A percentile compares a stretch with the other conserved stretches of the same genome.
These are phyloP conservation scores for Arthrobotrys iridis DNA, from an alignment of 2,329 filamentous ascomycete genomes.

Conservation along the genomic window DNA sequence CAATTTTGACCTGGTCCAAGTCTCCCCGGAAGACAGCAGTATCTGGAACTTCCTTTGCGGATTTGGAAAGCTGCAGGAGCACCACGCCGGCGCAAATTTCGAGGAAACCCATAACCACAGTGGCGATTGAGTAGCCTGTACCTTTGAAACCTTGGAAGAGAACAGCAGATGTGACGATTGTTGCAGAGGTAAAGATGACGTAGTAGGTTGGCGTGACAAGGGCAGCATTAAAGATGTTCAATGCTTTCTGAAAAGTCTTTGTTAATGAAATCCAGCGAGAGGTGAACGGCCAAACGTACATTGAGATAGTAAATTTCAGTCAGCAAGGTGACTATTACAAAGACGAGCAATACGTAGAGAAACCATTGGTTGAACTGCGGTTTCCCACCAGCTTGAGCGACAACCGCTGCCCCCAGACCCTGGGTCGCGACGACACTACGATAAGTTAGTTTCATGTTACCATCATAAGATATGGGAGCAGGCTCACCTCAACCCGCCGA, in stretches of 20 bases:
- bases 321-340: conserved; percentile 86
- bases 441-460: not conserved
- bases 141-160: conserved; percentile 95
- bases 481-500: conserved; percentile 77
- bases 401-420: conserved; percentile 87
- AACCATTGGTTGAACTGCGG: conserved; percentile 98
- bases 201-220: conserved; percentile 98
- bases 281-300: conserved; percentile 68
- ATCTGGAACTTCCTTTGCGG: conserved; percentile 95
- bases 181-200: conserved; percentile 95
- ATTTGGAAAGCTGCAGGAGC: conserved; percentile 94
- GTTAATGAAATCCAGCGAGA: not conserved
- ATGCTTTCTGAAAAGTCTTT: conserved; percentile 82
- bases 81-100: conserved; percentile 94
- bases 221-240: conserved; percentile 96
- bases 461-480: not conserved
- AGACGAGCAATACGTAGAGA: conserved; percentile 87
- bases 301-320: conserved; percentile 97
- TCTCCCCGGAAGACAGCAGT: conserved; percentile 90
- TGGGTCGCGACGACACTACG: conserved; percentile 86
- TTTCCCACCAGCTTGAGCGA: conserved; percentile 82
- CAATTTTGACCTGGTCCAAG: conserved; percentile 92
- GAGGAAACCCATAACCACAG: conserved; percentile 88
- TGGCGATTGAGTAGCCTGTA: conserved; percentile 75
- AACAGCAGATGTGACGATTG: conserved; percentile 91